A percentile compares a stretch with the other conserved stretches of the same genome.
Evolutionary conservation across 1,139 yeast genomes (phyloP).

Genomic region (Ogataea hybrid): DNA sequence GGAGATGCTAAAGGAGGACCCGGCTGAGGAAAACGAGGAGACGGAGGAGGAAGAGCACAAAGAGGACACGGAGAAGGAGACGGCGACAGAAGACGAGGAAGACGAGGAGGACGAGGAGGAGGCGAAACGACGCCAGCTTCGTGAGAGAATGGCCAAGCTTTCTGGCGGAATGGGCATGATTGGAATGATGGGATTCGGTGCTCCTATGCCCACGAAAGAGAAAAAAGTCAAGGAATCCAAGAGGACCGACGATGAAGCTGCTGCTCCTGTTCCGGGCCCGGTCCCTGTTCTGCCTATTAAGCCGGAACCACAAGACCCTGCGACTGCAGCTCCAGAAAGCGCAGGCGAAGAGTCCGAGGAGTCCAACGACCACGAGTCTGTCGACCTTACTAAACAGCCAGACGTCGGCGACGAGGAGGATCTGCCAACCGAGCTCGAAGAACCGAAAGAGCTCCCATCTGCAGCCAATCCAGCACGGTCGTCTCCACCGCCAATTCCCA

Average conservation of each 20-base stretch:
- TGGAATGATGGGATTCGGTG: slow-evolving; percentile 73
- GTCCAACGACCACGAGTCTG: slow-evolving; percentile 4
- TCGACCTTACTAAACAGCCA: slow-evolving; percentile 12
- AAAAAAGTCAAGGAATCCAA: slow-evolving; percentile 30
- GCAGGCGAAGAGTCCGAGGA: slow-evolving; percentile 1
- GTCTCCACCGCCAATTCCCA: too few relatives aligned
- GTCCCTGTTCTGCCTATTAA: slow-evolving; percentile 14
- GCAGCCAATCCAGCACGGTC: slow-evolving; percentile 6
- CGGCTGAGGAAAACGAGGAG: not conserved
- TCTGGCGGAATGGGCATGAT: slow-evolving; percentile 91
- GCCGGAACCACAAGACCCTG: slow-evolving; percentile 9
- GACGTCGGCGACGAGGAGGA: slow-evolving; percentile 7
- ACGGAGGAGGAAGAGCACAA: slow-evolving; percentile 38
- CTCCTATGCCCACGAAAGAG: slow-evolving; percentile 44
- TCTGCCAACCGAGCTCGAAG: not conserved
- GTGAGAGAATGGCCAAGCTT: slow-evolving; percentile 94
- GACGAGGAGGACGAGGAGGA: slow-evolving; percentile 64
- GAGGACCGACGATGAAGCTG: slow-evolving; percentile 24
- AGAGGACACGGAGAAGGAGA: slow-evolving; percentile 34
- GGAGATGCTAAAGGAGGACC: slow-evolving; percentile 4
- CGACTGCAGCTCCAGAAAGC: not conserved
- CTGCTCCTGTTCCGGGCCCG: slow-evolving; percentile 10
- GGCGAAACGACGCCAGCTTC: slow-evolving; percentile 69
- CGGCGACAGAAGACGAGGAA: slow-evolving; percentile 31
- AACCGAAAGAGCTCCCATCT: slow-evolving; percentile 1